A percentile compares a stretch with the other conserved stretches of the same genome.
Conservation (phyloP, 139 green algal genomes). For the Marvania coccoides region DNA sequence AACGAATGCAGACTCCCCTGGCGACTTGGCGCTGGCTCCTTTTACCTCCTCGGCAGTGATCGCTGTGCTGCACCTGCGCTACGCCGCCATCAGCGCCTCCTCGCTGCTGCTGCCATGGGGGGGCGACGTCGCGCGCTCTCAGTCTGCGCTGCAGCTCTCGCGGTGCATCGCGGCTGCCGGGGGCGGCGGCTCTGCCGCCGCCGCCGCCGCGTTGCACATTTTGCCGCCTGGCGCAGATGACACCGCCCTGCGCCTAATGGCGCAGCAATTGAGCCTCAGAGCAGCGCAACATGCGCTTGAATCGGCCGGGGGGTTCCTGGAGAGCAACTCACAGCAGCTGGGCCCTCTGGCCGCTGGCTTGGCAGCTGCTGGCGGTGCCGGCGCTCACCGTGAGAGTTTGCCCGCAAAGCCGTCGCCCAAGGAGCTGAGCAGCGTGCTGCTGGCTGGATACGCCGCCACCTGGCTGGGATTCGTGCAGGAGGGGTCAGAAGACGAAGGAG, state of each 20-base stretch:
- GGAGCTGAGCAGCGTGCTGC: background rate
- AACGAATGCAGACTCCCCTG: background rate
- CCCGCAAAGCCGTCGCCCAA: background rate
- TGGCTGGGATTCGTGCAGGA: conserved; percentile 29
- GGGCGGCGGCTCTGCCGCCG: background rate
- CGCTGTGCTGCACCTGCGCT: background rate
- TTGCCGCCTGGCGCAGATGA: conserved; percentile 15
- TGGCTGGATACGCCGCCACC: conserved; percentile 27
- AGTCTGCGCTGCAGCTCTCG: conserved; percentile 1
- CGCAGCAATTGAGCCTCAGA: background rate
- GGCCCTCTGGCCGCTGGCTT: background rate
- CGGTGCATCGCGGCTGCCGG: background rate
- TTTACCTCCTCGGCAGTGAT: background rate
- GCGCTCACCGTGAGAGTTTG: background rate
- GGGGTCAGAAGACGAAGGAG: background rate
- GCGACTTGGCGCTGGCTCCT: background rate
- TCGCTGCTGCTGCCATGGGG: conserved; percentile 22
- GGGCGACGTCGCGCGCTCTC: background rate
- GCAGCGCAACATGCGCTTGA: background rate
- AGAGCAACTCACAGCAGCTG: background rate
- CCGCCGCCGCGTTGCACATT: background rate
- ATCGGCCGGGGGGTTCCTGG: background rate
- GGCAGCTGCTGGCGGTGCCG: background rate
- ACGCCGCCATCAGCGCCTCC: background rate
- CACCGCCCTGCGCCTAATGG: conserved; percentile 2